Evolutionary conservation across 495 filamentous ascomycete genomes (phyloP), one percentile per base, ranked within the genome.

Genomic region (Neurospora terricola): DNA sequence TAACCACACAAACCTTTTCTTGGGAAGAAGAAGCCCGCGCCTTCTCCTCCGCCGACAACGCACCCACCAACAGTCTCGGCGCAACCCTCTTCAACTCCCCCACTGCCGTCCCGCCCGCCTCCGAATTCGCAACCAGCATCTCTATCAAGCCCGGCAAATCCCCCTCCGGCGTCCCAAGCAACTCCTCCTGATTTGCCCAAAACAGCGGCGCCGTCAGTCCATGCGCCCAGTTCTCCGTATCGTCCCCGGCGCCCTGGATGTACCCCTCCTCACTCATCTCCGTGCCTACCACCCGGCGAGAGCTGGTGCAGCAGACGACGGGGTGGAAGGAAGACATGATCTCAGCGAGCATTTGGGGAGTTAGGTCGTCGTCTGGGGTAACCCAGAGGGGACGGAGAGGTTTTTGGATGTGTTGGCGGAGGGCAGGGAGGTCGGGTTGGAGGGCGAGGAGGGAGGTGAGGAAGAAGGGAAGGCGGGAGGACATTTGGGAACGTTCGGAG

Each of bases 181-280:
- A 80, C 36, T 76, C 38, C 3, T 85, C 82, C 37, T 81, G 81
- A 72, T 95, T 85, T 39, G 80, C 80, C 95, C 95, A 98, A 80
- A 97, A 98, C 4, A 94, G 74, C 2, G 80, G 81, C 11, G 95
- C 87, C 10, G 91, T 95, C 12, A 98, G 82, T 1, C 92, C 91
- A 48, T 87, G 82, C 42, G 93, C 90, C 96, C 96, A 99, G 45
- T 89, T 90, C 82, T 98, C 95, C 23, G 90, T 92, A 78, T 98
- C 95, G 82, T 98, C 95, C 6, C 91, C 95, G 14, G 94, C 94
- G 34, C 96, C 96, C 81, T 98, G 96, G 74, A 99, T 92, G 78
- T 99, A 99, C 36, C 90, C 92, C 5, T 88, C 89, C 72, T 85
- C 85, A 38, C 88, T 89, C 71, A 89, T 85, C 77, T 93, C 92